Base-by-base conservation (phyloP, 345 rosid genomes). In the Ailanthus altissimus region DNA sequence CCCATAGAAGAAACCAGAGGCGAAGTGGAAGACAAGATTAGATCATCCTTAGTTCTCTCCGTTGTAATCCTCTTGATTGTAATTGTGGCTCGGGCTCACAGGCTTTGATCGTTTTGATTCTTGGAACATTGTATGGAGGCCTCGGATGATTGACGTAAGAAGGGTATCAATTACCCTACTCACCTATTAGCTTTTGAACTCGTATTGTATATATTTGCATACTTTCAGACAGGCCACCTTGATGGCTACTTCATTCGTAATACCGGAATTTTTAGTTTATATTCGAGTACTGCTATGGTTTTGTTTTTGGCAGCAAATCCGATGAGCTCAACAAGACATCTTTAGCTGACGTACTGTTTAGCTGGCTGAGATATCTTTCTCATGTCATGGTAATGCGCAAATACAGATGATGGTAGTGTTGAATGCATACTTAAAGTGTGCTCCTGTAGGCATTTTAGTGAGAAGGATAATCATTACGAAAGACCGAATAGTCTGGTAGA, bases 41-140 rank as follows among this genome's bases (percentile, higher is more conserved):
- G 67, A 42, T 89, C 89, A 1, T 87, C 92, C 0, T 62, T 87
- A 60, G 54, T 89, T 57, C 86, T 87, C 26, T 81, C 92, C 0
- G 65, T 89, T 43, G 79, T 83, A 25, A 84, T 85, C 45, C 77
- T 89, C 70, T 59, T 87, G 72, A 71, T 89, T 25, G 88, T 87
- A 12, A 78, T 89, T 18, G 67, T 85, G 75, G 81, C 87, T 12
- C 76, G 88, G 46, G 60, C 64, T 47, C 74, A 32, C 4, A 18
- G 46, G n/a, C 53, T 61, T 32, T 82, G 72, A 69, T 46, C 21
- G 50, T 49, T n/a, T 32, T 8, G 26, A 20, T 53, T 53, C 53
- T 12, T 28, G 43, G 20, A 53, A 56, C 60, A 20, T 8, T n/a
- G 21, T 20, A 6, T 53, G 0, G 6, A 2, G 0, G 5, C 4